phyloP scores from a whole-genome alignment of 2,329 filamentous ascomycete species.

The Stachybotrys chartarum region DNA sequence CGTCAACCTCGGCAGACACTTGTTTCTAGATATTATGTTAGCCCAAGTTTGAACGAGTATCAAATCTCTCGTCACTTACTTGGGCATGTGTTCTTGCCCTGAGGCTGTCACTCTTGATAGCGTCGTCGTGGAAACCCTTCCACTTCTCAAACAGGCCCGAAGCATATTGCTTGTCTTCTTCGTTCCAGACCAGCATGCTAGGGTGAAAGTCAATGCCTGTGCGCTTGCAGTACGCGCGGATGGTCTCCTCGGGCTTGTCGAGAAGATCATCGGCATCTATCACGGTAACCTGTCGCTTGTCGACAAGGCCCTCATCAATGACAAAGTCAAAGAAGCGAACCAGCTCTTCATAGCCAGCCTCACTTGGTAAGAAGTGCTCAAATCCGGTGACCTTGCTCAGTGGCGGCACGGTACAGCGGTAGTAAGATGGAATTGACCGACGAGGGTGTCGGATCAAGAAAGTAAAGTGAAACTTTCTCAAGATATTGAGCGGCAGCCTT shows the following conservation, averaged over 20 bases:
- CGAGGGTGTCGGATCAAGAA: constrained; percentile 97
- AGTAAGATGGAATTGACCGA: constrained; percentile 86
- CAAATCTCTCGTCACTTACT: constrained; percentile 32
- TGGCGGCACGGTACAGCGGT: constrained; percentile 86
- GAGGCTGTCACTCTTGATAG: constrained; percentile 72
- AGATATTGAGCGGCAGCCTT: constrained; percentile 65
- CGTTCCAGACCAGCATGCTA: constrained; percentile 79
- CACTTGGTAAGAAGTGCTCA: constrained; percentile 75
- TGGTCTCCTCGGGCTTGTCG: constrained; percentile 69
- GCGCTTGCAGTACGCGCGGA: constrained; percentile 73
- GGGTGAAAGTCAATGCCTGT: constrained; percentile 70
- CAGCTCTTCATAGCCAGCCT: constrained; percentile 87
- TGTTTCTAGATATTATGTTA: constrained; percentile 30
- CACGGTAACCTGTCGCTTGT: constrained; percentile 70
- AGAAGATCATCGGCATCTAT: constrained; percentile 92
- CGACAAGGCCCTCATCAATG: constrained; percentile 59
- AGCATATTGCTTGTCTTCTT: constrained; percentile 66
- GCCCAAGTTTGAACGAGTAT: not conserved
- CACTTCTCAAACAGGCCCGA: constrained; percentile 85
- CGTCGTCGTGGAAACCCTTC: constrained; percentile 95
- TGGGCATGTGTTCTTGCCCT: constrained; percentile 60
- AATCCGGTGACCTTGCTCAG: constrained; percentile 78
- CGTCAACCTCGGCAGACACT: constrained; percentile 58
- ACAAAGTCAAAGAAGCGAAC: constrained; percentile 84
- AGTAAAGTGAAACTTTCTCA: constrained; percentile 83